phyloP scores from a whole-genome alignment of 371 early-diverging fungal species.

The Dichotomocladium elegans region DNA sequence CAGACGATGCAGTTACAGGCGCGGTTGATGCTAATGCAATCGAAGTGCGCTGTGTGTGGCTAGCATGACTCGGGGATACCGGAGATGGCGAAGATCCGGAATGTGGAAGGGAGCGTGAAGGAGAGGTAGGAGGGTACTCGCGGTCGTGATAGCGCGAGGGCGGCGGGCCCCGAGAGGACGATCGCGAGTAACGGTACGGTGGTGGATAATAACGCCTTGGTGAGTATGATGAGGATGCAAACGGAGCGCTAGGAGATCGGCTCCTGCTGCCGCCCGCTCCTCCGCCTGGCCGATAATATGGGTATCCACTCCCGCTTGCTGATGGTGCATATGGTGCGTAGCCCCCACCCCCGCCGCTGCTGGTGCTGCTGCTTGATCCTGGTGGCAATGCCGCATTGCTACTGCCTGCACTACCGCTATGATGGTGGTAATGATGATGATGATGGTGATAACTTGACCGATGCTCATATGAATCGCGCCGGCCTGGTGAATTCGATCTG shows the following conservation, averaged over 20 bases:
- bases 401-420: not conserved
- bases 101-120: not conserved
- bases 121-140: not conserved
- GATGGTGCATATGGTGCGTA: not conserved
- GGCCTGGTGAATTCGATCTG: slow-evolving; percentile 25
- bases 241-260: slow-evolving; percentile 6
- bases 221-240: slow-evolving; percentile 9
- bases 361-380: too few species aligned
- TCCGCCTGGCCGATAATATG: slow-evolving; percentile 2
- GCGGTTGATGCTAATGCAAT: not conserved
- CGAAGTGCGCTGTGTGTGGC: not conserved
- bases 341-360: too few species aligned
- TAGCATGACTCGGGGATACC: not conserved
- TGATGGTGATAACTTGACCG: slow-evolving; percentile 1
- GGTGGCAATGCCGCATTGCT: too few species aligned
- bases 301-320: not conserved
- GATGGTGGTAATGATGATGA: not conserved
- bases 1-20: not conserved
- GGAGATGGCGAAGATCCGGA: not conserved
- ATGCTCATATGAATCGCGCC: slow-evolving; percentile 32
- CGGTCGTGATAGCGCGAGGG: not conserved
- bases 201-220: slow-evolving; percentile 15
- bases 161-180: slow-evolving; percentile 2
- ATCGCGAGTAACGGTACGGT: slow-evolving; percentile 3
- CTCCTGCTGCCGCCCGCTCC: slow-evolving; percentile 1